Base-by-base conservation (phyloP, 176 grass and related monocot species). In the Ensete ventricosum region DNA sequence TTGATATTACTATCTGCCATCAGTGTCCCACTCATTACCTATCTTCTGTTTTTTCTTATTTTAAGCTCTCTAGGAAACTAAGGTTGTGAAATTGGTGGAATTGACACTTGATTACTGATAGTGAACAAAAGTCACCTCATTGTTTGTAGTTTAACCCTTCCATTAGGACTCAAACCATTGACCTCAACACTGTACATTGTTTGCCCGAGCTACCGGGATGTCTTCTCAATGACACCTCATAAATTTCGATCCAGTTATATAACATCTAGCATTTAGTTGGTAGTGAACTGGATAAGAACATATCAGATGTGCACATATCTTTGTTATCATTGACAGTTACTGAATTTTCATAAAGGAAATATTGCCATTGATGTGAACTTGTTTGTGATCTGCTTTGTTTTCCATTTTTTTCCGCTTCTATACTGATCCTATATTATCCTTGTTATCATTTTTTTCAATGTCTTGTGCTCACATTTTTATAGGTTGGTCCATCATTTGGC, bases 401-500 rank as follows among this genome's bases (percentile, higher is more conserved):
- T 50, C 17, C 67, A 10, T 8, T 29, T 67, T 8, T 67, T 43
- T 20, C 9, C 7, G 9, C 67, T 51, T 13, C 34, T 43, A 43
- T 14, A 13, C 51, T 34, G 51, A n/a, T n/a, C 14, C 20, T 17
- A 20, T 19, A 9, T 11, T 50, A 24, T 78, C 64, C n/a, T 67
- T 26, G 74, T 62, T 53, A 12, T 67, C 12, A 22, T 22, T 67
- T 11, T 79, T 79, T 51, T 17, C 19, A 52, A 50, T 50, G 22
- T 48, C 14, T 82, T 64, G 14, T 78, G 20, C 54, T 81, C 16
- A 21, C 64, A 17, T 2, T 8, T 78, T 78, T 77, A 51, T 64
- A 92, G 89, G 85, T 84, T 51, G 81, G 71, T 54, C 83, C 84
- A 53, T 58, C 77, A 23, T 92, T 88, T 77, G 83, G 85, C 76